These are phyloP conservation scores for Miscanthus lutarioriparius DNA, from an alignment of 176 grass and related monocot genomes.

Conservation along the genomic window DNA sequence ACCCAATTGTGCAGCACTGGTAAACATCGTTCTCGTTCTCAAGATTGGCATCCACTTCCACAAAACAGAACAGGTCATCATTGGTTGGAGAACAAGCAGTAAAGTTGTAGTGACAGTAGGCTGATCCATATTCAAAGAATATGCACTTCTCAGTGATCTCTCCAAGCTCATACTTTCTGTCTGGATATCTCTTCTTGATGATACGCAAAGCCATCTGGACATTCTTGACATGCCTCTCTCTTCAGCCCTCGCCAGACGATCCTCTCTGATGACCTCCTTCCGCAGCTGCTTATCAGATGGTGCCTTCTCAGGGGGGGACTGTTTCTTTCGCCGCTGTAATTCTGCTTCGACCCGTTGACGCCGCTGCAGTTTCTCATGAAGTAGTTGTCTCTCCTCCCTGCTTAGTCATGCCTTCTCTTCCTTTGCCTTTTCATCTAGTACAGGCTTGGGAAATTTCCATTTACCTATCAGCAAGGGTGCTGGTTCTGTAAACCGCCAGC, in stretches of 20 bases:
- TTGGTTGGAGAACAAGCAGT: neutral
- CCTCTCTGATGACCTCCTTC: neutral
- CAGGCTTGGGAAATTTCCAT: neutral
- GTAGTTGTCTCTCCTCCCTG: neutral
- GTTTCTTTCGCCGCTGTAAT: neutral
- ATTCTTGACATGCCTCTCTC: neutral
- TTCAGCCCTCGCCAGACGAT: neutral
- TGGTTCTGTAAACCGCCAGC: no score
- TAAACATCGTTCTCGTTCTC: neutral
- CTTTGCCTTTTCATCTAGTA: neutral
- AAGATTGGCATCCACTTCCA: neutral
- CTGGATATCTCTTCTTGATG: neutral
- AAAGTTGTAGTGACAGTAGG: neutral
- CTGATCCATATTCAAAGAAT: neutral
- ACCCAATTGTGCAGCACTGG: neutral
- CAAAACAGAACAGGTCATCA: neutral
- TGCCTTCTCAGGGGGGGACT: neutral
- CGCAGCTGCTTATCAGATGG: neutral
- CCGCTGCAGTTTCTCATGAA: neutral
- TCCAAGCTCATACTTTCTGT: neutral
- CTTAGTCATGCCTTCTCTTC: neutral
- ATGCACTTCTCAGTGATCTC: neutral
- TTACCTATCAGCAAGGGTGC: neutral
- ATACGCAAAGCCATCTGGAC: neutral
- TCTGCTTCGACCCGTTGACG: neutral